Percentiles rank a stretch among this genome's conserved stretches.
Evolutionary conservation across 345 rosid species (phyloP).

Genomic region (Hypericum androsaemum): DNA sequence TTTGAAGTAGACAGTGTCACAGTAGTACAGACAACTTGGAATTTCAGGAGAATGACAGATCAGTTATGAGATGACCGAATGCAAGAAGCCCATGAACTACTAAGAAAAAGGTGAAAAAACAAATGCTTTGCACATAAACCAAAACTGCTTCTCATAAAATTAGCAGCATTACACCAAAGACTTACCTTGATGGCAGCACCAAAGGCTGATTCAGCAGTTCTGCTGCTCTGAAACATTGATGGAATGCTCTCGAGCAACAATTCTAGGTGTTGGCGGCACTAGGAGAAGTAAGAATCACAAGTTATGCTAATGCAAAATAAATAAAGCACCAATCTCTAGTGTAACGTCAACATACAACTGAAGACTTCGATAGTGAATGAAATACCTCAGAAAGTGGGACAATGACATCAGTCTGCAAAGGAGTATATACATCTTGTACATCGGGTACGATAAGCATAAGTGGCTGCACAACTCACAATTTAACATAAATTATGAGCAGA

Average conservation of each 20-base stretch:
- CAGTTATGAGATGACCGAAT: too few relatives aligned
- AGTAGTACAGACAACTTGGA: too few relatives aligned
- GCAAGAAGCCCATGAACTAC: not conserved
- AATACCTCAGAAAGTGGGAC: constrained; percentile 89
- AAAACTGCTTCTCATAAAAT: not conserved
- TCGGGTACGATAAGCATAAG: constrained; percentile 98
- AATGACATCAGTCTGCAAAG: constrained; percentile 79
- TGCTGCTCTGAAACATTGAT: constrained; percentile 75
- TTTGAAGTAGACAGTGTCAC: too few relatives aligned
- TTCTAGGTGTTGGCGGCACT: constrained; percentile 97
- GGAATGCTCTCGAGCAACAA: constrained; percentile 92
- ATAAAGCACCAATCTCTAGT: too few relatives aligned
- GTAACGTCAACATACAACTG: too few relatives aligned
- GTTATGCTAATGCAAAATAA: too few relatives aligned
- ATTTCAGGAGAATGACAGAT: too few relatives aligned
- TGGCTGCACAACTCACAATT: constrained; percentile 43
- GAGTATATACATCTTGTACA: constrained; percentile 94
- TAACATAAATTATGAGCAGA: constrained; percentile 5
- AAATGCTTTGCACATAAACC: not conserved
- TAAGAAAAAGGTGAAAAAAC: not conserved
- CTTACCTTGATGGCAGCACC: constrained; percentile 95
- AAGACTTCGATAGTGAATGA: constrained; percentile 1
- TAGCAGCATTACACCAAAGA: constrained; percentile 2
- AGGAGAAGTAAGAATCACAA: too few relatives aligned
- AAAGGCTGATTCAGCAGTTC: constrained; percentile 90